These are phyloP conservation scores for Scedosporium boydii DNA, from an alignment of 2,329 filamentous ascomycete genomes.

Conservation along the genomic window DNA sequence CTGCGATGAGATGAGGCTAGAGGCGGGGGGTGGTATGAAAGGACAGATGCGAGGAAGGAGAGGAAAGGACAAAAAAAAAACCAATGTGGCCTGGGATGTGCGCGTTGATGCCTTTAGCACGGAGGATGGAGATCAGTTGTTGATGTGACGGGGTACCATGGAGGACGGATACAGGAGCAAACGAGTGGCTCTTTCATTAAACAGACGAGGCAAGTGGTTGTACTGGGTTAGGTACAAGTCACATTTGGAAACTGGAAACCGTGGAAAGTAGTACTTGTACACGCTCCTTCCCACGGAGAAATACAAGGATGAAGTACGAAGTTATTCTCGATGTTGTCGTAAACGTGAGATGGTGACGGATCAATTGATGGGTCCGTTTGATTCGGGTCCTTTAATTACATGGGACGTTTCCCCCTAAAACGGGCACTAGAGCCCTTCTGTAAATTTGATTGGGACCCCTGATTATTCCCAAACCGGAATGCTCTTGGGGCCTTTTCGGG, in stretches of 20 bases:
- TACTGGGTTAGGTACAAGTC: not conserved
- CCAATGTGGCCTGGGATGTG: not conserved
- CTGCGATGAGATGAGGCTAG: not conserved
- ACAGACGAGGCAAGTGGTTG: not conserved
- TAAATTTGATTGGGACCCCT: not conserved
- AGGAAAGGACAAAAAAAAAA: not conserved
- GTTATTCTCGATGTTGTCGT: not conserved
- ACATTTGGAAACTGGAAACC: not conserved
- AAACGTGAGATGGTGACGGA: conserved; percentile 1
- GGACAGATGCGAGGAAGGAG: not conserved
- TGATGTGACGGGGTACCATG: not conserved
- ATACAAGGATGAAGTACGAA: not conserved
- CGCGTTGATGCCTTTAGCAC: not conserved
- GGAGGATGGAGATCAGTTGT: not conserved
- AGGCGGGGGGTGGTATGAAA: not conserved
- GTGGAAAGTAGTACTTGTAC: not conserved
- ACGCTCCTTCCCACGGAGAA: not conserved
- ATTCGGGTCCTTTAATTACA: conserved; percentile 5
- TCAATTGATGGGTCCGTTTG: conserved; percentile 1
- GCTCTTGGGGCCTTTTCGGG: not conserved
- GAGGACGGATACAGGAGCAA: not conserved
- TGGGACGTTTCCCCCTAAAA: conserved; percentile 4
- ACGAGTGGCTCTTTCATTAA: not conserved
- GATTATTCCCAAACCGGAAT: not conserved
- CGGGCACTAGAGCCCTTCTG: conserved; percentile 2